These are phyloP conservation scores for Cruciata laevipes DNA, from an alignment of 257 asterid genomes.

Conservation along the genomic window DNA sequence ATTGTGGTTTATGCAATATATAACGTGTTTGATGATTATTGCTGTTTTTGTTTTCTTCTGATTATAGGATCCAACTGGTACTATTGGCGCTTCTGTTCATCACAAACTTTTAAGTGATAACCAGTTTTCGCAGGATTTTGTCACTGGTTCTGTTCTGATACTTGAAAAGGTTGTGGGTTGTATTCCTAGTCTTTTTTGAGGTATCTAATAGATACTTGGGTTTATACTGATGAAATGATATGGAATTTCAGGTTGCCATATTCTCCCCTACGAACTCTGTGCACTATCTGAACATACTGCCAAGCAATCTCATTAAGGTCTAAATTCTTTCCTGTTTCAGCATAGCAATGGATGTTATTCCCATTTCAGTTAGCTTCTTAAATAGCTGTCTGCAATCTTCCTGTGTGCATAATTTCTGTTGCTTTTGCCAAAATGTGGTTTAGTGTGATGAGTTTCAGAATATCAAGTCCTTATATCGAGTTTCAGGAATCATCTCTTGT, in stretches of 20 bases:
- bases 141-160: conserved; percentile 61
- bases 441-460: background rate
- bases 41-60: conserved; percentile 23
- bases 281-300: conserved; percentile 68
- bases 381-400: background rate
- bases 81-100: conserved; percentile 74
- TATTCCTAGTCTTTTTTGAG: conserved; percentile 8
- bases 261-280: conserved; percentile 62
- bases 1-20: background rate
- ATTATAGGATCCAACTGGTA: conserved; percentile 85
- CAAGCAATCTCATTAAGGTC: conserved; percentile 18
- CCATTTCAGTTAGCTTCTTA: background rate
- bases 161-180: conserved; percentile 54
- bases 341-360: background rate
- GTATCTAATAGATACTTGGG: background rate
- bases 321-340: background rate
- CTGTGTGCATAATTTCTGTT: background rate
- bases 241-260: conserved; percentile 63
- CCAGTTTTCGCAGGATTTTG: conserved; percentile 50
- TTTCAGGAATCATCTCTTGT: background rate
- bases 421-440: background rate
- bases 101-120: conserved; percentile 56
- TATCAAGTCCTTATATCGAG: background rate
- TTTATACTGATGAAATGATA: conserved; percentile 14
- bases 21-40: background rate